Conservation (phyloP, 805 yeast genomes). For the Zygosaccharomyces bisporus region DNA sequence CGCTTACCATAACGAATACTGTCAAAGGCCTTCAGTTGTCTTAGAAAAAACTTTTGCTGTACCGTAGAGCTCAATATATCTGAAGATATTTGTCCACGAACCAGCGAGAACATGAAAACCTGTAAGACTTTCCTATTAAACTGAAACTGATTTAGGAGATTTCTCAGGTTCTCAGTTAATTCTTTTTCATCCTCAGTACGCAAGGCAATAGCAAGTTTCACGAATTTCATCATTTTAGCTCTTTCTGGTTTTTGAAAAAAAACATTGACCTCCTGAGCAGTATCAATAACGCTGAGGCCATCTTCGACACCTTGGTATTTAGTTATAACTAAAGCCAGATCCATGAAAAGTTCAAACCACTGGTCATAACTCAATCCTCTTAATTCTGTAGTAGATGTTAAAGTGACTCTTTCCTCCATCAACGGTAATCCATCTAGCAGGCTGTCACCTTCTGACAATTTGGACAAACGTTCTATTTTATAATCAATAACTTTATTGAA, state of each 20-base stretch:
- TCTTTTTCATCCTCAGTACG: slow-evolving; percentile 49
- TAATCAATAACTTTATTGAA: slow-evolving; percentile 67
- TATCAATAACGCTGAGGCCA: slow-evolving; percentile 65
- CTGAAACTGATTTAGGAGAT: slow-evolving; percentile 62
- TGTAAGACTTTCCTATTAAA: slow-evolving; percentile 67
- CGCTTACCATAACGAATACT: slow-evolving; percentile 51
- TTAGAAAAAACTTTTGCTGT: slow-evolving; percentile 82
- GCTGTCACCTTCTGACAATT: slow-evolving; percentile 55
- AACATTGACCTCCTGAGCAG: slow-evolving; percentile 74
- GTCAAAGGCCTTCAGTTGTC: slow-evolving; percentile 89
- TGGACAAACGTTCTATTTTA: slow-evolving; percentile 61
- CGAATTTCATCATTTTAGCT: slow-evolving; percentile 57
- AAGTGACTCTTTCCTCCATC: slow-evolving; percentile 41
- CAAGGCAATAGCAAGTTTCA: slow-evolving; percentile 59
- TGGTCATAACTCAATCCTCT: slow-evolving; percentile 71
- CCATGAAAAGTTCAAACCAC: slow-evolving; percentile 86
- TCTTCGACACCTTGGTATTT: slow-evolving; percentile 55
- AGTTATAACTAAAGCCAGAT: slow-evolving; percentile 65
- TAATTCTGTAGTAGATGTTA: slow-evolving; percentile 55
- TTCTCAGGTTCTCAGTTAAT: slow-evolving; percentile 57
- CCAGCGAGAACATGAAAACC: slow-evolving; percentile 62
- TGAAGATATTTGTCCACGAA: slow-evolving; percentile 52
- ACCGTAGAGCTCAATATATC: slow-evolving; percentile 69
- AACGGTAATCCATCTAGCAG: slow-evolving; percentile 36
- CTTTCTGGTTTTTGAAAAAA: slow-evolving; percentile 63